Base-by-base conservation (phyloP, 2,329 filamentous ascomycete species). In the Arthroderma sp. region DNA sequence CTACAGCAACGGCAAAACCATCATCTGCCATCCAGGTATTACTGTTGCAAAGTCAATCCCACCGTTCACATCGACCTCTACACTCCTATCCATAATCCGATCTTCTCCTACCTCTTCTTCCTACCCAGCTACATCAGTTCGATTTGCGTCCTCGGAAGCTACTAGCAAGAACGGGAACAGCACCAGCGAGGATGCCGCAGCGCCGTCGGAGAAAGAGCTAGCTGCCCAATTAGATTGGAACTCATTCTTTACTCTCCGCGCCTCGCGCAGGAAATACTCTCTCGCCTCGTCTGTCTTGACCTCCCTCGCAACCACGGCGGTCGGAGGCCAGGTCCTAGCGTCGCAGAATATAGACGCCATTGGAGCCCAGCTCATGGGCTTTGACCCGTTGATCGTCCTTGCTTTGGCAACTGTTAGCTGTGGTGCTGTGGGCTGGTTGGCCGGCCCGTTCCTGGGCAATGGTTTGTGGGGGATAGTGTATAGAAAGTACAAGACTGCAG, bases 161-260 rank as follows among this genome's bases (percentile, higher is more conserved):
- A 36, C 31, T 22, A 36, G 32, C 33, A 9, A 43, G 28, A 7
- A 5, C 7, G n/a, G 29, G 29, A 37, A 29, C n/a, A 22, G n/a
- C 6, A 39, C 3, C 8, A 39, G n/a, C 38, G 8, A 34, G 32
- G 32, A 34, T 10, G 11, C 39, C 39, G 28, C 22, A 6, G 8
- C 30, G 10, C 10, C 42, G 5, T 47, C 46, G 8, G 30, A 43
- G 15, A 8, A 28, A 5, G 29, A 41, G 10, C 40, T 29, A 41
- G 42, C 43, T 9, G 42, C 47, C 10, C 44, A 44, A n/a, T 76
- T 88, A 36, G 77, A 86, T 66, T 96, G 89, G 89, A 82, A 95
- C 69, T 80, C 78, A 43, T 96, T 94, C 72, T 94, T 96, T 72
- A 78, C 79, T 61, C 80, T 96, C 48, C 86, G 89, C 58, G 83